A percentile compares a stretch with the other conserved stretches of the same genome.
Evolutionary conservation across 148 eudicot species (phyloP).

Genomic region (Pouteria glomerata): DNA sequence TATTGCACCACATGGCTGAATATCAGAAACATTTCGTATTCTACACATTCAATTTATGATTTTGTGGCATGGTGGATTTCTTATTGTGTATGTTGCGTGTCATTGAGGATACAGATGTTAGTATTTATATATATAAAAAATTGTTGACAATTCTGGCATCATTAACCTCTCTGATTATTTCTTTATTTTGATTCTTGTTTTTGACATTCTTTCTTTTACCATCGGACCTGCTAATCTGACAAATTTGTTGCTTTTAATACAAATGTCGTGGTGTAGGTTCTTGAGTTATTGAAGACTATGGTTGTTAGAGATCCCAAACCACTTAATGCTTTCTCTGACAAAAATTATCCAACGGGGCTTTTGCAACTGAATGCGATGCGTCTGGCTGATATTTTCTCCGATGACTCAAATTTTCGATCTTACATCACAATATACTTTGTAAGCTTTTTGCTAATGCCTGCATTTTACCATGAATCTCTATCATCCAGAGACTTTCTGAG

Average conservation of each 20-base stretch:
- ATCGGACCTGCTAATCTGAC: conserved; percentile 11
- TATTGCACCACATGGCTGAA: not conserved
- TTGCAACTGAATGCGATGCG: conserved; percentile 92
- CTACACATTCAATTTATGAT: not conserved
- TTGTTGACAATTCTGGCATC: not conserved
- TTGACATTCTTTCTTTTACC: not conserved
- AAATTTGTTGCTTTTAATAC: conserved; percentile 13
- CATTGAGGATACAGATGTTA: too few species aligned
- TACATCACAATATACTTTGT: conserved; percentile 68
- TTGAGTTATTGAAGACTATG: conserved; percentile 67
- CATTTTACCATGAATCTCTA: not conserved
- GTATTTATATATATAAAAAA: too few species aligned
- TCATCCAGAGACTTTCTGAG: too few species aligned
- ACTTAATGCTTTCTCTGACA: conserved; percentile 30
- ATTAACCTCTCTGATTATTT: too few species aligned
- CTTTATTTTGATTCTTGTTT: not conserved
- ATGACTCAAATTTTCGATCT: conserved; percentile 94
- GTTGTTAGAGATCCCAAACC: conserved; percentile 36
- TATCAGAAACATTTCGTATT: not conserved
- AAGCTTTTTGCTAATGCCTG: conserved; percentile 34
- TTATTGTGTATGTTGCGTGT: too few species aligned
- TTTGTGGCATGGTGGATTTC: too few species aligned
- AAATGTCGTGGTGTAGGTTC: conserved; percentile 47
- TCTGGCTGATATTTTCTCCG: conserved; percentile 83
- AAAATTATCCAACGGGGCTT: conserved; percentile 61